phyloP scores from a whole-genome alignment of 2,329 filamentous ascomycete species.

The Domatiomyces catenatus region DNA sequence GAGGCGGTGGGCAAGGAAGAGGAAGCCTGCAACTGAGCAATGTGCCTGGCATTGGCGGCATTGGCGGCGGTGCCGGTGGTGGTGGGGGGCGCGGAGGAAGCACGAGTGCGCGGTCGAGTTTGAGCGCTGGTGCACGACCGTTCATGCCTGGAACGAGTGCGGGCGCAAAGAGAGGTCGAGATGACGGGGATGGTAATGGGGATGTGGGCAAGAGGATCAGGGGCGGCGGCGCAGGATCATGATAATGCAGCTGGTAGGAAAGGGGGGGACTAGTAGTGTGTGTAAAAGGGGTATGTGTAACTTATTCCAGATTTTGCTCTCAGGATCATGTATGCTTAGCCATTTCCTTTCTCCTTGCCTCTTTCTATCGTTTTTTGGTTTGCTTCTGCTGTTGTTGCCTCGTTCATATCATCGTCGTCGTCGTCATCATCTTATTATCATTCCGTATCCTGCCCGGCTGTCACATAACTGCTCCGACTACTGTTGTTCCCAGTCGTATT shows the following conservation, averaged over 20 bases:
- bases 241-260: background rate
- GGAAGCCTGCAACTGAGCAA: background rate
- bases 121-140: conserved; percentile 37
- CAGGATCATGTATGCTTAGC: background rate
- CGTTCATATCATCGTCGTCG: background rate
- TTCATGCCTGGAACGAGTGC: conserved; percentile 37
- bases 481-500: too few relatives aligned
- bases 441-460: too few relatives aligned
- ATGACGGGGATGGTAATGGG: conserved; percentile 30
- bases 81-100: conserved; percentile 27
- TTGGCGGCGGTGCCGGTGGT: conserved; percentile 21
- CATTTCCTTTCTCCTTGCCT: background rate
- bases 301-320: background rate
- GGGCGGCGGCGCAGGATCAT: conserved; percentile 23
- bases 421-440: background rate
- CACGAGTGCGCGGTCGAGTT: conserved; percentile 21
- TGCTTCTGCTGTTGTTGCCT: too few relatives aligned
- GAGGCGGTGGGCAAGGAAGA: conserved; percentile 22
- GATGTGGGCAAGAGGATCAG: conserved; percentile 33
- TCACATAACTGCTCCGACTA: too few relatives aligned
- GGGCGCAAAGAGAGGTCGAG: conserved; percentile 41
- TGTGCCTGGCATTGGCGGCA: too few relatives aligned
- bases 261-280: too few relatives aligned
- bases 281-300: too few relatives aligned
- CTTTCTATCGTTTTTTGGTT: background rate